Evolutionary conservation across 2,329 filamentous ascomycete genomes (phyloP), one percentile per base, ranked within the genome.

Genomic region (Mycogone perniciosa): DNA sequence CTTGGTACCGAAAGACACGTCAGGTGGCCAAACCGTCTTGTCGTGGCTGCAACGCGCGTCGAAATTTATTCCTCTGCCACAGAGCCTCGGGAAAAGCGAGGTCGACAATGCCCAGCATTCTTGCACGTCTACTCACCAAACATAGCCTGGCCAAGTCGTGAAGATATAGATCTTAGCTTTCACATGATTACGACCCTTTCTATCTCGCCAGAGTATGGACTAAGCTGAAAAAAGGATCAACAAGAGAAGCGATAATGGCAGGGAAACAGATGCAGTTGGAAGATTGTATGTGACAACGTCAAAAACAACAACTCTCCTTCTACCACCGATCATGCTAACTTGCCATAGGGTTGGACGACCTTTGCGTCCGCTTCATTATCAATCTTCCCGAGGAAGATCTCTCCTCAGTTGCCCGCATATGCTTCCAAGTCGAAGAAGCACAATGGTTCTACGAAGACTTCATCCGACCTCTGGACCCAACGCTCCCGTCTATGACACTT

Each of bases 371-470:
- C 67, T 99, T 99, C 72, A 92, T 99, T 66, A 89, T 97, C 70
- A 97, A 99, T 72, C 81, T 97, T 55, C 93, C 95, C 42, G 80
- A 88, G 57, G 89, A 93, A 70, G 93, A 99, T 70, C 81, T 97
- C 43, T 84, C 85, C 58, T 90, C 88, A 2, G 88, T 96, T 52
- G 89, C 90, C 66, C 86, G 93, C 65, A 93, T 99, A 71, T 97
- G 92, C 72, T 99, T 99, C 69, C 91, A 97, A 72, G 88, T 99
- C 60, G 93, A 99, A 71, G 95, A 99, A 72, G 93, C 93, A 62
- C 95, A 99, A 83, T 99, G 93, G 93, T 99, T 95, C 72, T 99
- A 99, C 81, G 93, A 99, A 76, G 93, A 99, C 71, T 99, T 99
- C 67, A 89, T 99, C 67, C 88, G 93, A 44, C 91, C 92, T 37